Evolutionary conservation across 2,329 filamentous ascomycete species (phyloP).

Genomic region (Colletotrichum noveboracense): DNA sequence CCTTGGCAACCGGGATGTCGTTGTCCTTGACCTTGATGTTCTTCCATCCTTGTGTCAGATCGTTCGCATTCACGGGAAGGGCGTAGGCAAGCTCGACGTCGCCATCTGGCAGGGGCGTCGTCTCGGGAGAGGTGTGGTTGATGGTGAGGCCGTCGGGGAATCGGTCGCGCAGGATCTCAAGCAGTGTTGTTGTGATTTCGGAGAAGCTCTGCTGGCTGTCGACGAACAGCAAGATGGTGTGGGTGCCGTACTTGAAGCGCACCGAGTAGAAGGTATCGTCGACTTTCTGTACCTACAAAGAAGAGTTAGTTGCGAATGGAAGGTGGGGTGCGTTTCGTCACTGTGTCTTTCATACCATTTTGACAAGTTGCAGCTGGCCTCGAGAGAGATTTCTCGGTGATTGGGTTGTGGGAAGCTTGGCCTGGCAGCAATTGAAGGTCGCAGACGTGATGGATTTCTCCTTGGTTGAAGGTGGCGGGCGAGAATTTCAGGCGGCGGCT

Average conservation of each 20-base stretch:
- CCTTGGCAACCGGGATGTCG: constrained; percentile 46
- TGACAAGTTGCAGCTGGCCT: not conserved
- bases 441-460: not conserved
- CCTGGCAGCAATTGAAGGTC: not conserved
- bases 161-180: constrained; percentile 61
- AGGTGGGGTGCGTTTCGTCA: not conserved
- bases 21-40: constrained; percentile 41
- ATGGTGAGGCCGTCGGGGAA: constrained; percentile 59
- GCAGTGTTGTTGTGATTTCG: constrained; percentile 61
- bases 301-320: not conserved
- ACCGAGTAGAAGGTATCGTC: constrained; percentile 66
- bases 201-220: constrained; percentile 62
- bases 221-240: constrained; percentile 73
- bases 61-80: constrained; percentile 46
- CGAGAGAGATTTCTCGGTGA: not conserved
- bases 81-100: constrained; percentile 52
- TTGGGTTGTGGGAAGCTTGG: accelerated
- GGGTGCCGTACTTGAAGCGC: constrained; percentile 74
- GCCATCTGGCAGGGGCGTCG: constrained; percentile 43
- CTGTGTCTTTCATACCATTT: not conserved
- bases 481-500: not conserved
- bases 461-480: not conserved
- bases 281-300: constrained; percentile 23
- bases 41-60: constrained; percentile 56
- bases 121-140: constrained; percentile 34